Conservation (phyloP, 2,329 filamentous ascomycete species). For the Cladosporium sp. region DNA sequence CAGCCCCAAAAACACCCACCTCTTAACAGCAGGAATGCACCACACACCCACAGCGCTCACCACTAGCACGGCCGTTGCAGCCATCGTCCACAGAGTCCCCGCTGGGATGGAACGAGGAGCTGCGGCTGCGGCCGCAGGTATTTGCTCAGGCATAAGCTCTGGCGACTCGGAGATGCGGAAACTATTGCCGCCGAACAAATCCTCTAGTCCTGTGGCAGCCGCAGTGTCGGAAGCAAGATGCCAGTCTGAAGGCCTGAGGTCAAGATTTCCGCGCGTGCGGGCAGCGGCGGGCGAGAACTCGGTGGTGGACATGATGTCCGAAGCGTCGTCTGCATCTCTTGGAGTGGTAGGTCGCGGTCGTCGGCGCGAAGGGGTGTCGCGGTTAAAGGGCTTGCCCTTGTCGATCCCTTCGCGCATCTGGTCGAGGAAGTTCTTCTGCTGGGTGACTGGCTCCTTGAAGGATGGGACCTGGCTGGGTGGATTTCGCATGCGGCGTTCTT, state of each 20-base stretch:
- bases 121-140: neutral
- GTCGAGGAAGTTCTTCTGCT: slow-evolving; percentile 51
- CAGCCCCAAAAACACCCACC: slow-evolving; percentile 9
- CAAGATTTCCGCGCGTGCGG: slow-evolving; percentile 20
- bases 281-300: slow-evolving; percentile 20
- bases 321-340: slow-evolving; percentile 9
- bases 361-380: neutral
- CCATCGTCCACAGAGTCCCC: neutral
- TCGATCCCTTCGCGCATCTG: slow-evolving; percentile 30
- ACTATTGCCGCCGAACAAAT: slow-evolving; percentile 21
- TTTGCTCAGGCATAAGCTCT: neutral
- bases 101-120: neutral
- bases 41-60: neutral
- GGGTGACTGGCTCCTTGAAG: slow-evolving; percentile 45
- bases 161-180: slow-evolving; percentile 19
- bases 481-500: slow-evolving; percentile 59
- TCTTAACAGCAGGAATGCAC: slow-evolving; percentile 1
- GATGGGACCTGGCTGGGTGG: slow-evolving; percentile 53
- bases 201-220: slow-evolving; percentile 22
- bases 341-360: neutral
- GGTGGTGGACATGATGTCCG: slow-evolving; percentile 19
- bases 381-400: slow-evolving; percentile 16
- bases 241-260: slow-evolving; percentile 19
- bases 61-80: neutral
- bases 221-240: slow-evolving; percentile 14